Evolutionary conservation across 192 early-diverging fungal species (phyloP).

Genomic region (Gryganskiella cystojenkinii): DNA sequence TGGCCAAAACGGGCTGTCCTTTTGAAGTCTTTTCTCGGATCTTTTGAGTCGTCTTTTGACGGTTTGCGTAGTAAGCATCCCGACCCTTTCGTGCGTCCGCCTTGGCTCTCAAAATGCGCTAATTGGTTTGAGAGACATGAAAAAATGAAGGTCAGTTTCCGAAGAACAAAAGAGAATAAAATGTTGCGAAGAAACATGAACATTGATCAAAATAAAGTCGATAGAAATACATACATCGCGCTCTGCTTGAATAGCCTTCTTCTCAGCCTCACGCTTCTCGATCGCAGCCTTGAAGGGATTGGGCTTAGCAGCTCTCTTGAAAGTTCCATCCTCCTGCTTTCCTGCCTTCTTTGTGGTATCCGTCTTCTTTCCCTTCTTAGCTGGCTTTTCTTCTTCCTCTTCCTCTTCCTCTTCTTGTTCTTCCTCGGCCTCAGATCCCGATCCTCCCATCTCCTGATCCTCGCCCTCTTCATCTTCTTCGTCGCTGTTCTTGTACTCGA

Average conservation of each 20-base stretch:
- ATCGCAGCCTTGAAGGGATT: constrained; percentile 52
- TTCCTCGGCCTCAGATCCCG: constrained; percentile 7
- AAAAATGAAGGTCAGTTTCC: not conserved
- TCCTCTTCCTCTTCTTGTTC: constrained; percentile 17
- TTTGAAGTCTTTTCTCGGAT: constrained; percentile 35
- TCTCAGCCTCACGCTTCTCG: constrained; percentile 51
- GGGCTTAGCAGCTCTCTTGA: constrained; percentile 43
- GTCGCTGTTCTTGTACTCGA: constrained; percentile 23
- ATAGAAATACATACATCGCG: constrained; percentile 30
- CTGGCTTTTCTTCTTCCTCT: constrained; percentile 13
- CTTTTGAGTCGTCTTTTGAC: constrained; percentile 39
- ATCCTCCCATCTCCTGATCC: constrained; percentile 24
- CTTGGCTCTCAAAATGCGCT: constrained; percentile 39
- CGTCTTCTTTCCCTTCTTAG: constrained; percentile 41
- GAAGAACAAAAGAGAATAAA: too few relatives aligned
- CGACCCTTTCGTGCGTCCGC: constrained; percentile 49
- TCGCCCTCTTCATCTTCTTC: not conserved
- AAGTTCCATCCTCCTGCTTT: constrained; percentile 44
- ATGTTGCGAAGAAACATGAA: not conserved
- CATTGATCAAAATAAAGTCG: not conserved
- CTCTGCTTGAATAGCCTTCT: constrained; percentile 50
- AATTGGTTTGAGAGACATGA: not conserved
- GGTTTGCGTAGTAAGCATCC: constrained; percentile 48
- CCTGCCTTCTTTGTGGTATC: constrained; percentile 14
- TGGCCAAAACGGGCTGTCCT: constrained; percentile 44